Base-by-base conservation (phyloP, 2,329 filamentous ascomycete genomes). In the Botrytis elliptica region DNA sequence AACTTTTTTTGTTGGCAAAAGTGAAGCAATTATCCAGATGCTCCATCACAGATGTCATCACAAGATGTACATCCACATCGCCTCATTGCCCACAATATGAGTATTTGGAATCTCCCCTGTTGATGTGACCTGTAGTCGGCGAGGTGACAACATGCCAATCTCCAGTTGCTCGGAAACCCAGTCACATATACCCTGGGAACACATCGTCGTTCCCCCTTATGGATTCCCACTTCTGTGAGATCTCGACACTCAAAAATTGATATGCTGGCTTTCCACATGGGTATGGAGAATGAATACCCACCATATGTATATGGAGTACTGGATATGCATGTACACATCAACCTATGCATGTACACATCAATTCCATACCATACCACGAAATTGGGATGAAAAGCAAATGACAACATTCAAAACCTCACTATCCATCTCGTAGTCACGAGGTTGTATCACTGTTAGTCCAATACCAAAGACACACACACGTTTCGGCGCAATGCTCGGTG, bases 231-330 rank as follows among this genome's bases (percentile, higher is more conserved):
- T 42, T 29, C n/a, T 69, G 8, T 42, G 49, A 52, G 36, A 57
- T 68, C 49, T 57, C 4, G 40, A 67, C 46, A 55, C 38, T 40
- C 20, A 52, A 42, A n/a, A 42, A 68, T 33, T 69, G 66, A 69
- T 42, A 69, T 69, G 66, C 66, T 42, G 38, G 49, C 16, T 25
- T 57, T 69, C 66, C 66, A 69, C 66, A 69, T 69, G 66, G 66
- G 38, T 18, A 42, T 69, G 66, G 66, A n/a, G 49, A 59, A 69
- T 33, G 49, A 57, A 25, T 49, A 69, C 20, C 29, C 66, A 55
- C 36, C 42, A 9, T 57, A 9, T 57, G 36, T n/a, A 44, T 42
- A 52, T 69, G 49, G 66, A 69, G 66, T 59, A 18, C 49, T 22
- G 38, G 25, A 25, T 36, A 66, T 66, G 64, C 33, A 66, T 66